Evolutionary conservation across 306 rosid genomes (phyloP).

Genomic region (Gillenia trifoliata): DNA sequence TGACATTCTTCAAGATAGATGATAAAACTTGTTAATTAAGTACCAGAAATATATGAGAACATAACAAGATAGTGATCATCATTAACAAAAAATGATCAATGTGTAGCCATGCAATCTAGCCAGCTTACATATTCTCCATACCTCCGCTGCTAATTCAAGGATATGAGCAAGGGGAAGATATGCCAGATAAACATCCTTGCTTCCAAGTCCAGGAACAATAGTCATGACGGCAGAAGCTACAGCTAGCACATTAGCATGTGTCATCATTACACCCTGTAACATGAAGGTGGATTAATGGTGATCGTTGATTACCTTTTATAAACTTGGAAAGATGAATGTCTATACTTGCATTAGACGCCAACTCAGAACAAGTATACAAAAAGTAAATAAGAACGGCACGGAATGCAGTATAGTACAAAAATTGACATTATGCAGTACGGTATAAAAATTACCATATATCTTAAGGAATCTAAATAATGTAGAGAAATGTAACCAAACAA

Average conservation of each 20-base stretch:
- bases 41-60: neutral
- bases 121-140: constrained; percentile 25
- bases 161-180: constrained; percentile 96
- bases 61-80: neutral
- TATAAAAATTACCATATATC: neutral
- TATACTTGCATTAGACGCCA: constrained; percentile 5
- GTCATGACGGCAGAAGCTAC: constrained; percentile 80
- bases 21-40: constrained; percentile 30
- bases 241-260: constrained; percentile 88
- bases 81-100: neutral
- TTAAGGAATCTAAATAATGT: neutral
- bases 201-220: constrained; percentile 75
- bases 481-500: neutral
- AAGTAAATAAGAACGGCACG: neutral
- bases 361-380: neutral
- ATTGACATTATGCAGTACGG: neutral
- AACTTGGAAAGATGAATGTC: neutral
- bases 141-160: constrained; percentile 97
- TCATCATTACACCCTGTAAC: constrained; percentile 96
- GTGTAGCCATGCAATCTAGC: constrained; percentile 20
- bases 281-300: neutral
- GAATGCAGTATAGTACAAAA: neutral
- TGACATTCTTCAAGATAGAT: constrained; percentile 48
- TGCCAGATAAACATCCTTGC: constrained; percentile 78
- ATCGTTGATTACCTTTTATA: neutral